Conservation (phyloP, 805 yeast genomes). For the Hanseniaspora jakobsenii region DNA sequence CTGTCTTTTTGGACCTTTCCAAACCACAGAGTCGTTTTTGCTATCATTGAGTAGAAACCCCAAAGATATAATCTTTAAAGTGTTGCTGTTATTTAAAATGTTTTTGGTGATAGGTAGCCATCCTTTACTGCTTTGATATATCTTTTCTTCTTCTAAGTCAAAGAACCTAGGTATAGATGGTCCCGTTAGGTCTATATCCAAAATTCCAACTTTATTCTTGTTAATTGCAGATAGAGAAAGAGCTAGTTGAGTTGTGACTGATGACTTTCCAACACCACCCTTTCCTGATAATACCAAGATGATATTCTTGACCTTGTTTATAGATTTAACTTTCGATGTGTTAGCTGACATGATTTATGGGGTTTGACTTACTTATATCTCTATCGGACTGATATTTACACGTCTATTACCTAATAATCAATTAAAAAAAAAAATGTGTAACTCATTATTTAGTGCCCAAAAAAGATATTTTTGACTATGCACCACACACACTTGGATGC, state of each 20-base stretch:
- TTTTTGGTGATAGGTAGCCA: constrained; percentile 75
- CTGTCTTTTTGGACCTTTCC: constrained; percentile 98
- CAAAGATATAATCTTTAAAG: constrained; percentile 56
- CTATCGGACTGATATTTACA: not conserved
- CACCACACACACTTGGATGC: too few species aligned
- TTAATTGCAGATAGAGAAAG: constrained; percentile 44
- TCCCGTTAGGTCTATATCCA: constrained; percentile 92
- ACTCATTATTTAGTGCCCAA: too few species aligned
- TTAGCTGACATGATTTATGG: not conserved
- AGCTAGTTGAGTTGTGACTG: constrained; percentile 89
- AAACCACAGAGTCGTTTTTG: constrained; percentile 81
- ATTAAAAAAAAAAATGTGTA: too few species aligned
- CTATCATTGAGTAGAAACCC: constrained; percentile 70
- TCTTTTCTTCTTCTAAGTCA: constrained; percentile 69
- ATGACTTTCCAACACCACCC: constrained; percentile 96
- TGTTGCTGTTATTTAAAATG: constrained; percentile 24
- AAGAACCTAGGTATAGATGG: constrained; percentile 95
- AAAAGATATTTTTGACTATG: too few species aligned
- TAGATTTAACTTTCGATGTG: constrained; percentile 21
- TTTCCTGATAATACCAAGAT: constrained; percentile 79
- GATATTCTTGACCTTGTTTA: constrained; percentile 56
- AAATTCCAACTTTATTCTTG: constrained; percentile 69
- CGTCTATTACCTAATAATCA: not conserved
- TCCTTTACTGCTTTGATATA: constrained; percentile 68
- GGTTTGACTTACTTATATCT: not conserved